Conservation (phyloP, 257 asterid genomes). For the Plectranthus barbatus region DNA sequence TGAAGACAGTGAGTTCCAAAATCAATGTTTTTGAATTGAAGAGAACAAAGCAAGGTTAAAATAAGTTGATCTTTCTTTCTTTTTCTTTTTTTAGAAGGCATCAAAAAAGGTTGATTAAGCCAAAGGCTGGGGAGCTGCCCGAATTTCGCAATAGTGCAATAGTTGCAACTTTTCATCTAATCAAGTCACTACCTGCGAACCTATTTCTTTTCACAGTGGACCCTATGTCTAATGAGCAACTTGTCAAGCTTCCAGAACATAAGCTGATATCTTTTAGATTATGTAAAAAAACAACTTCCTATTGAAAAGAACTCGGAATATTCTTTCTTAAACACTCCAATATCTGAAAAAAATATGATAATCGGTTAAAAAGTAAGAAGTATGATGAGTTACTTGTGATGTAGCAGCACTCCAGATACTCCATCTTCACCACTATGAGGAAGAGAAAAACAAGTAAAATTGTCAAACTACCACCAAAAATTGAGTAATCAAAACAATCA, state of each 20-base stretch:
- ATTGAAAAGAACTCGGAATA: background rate
- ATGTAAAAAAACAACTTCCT: background rate
- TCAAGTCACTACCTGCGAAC: background rate
- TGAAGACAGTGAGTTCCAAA: too few species aligned
- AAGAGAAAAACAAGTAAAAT: slow-evolving; percentile 12
- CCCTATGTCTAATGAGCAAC: background rate
- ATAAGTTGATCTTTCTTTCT: too few species aligned
- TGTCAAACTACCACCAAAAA: slow-evolving; percentile 15
- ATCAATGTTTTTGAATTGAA: too few species aligned
- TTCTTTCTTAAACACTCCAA: slow-evolving; percentile 10
- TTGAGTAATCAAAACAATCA: slow-evolving; percentile 7
- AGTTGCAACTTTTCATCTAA: background rate
- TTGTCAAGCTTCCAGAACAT: background rate
- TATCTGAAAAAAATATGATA: slow-evolving; percentile 26
- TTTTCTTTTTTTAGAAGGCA: background rate
- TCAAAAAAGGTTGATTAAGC: too few species aligned
- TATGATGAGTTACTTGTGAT: slow-evolving; percentile 97
- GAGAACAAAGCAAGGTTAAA: too few species aligned
- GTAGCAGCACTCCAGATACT: slow-evolving; percentile 95
- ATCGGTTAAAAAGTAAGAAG: slow-evolving; percentile 53
- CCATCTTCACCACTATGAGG: slow-evolving; percentile 81
- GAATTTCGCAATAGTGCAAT: background rate
- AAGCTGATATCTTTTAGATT: background rate
- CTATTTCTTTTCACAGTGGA: background rate
- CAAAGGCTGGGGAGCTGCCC: too few species aligned